Evolutionary conservation across 2,329 filamentous ascomycete species (phyloP).

Genomic region (Microsporum ferrugineum): DNA sequence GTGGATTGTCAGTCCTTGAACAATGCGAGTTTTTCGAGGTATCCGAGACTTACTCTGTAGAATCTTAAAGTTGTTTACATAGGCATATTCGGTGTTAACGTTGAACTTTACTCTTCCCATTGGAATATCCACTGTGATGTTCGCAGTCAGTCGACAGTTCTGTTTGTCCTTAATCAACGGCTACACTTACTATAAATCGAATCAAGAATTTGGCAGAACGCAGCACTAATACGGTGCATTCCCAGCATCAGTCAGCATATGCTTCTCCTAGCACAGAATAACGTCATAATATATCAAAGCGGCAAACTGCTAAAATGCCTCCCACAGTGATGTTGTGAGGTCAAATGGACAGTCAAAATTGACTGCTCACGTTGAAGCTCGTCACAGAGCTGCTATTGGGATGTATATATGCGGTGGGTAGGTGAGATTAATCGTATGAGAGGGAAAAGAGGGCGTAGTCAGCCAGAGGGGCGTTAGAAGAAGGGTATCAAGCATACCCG

Average conservation of each 20-base stretch:
- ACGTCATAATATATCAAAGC: background rate
- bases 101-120: conserved; percentile 98
- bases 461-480: conserved; percentile 12
- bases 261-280: background rate
- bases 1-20: background rate
- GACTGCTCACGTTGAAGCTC: background rate
- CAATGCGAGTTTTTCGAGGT: background rate
- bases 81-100: conserved; percentile 91
- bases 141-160: background rate
- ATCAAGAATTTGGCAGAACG: conserved; percentile 94
- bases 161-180: background rate
- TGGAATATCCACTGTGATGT: conserved; percentile 59
- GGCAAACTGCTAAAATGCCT: background rate
- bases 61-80: conserved; percentile 97
- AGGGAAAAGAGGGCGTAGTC: background rate
- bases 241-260: background rate
- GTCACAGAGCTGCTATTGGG: background rate
- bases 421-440: background rate
- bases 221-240: conserved; percentile 52
- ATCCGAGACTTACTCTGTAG: conserved; percentile 64
- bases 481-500: conserved; percentile 52
- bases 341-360: background rate
- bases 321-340: background rate
- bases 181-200: conserved; percentile 68
- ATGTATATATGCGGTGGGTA: background rate